Evolutionary conservation across 176 grass and related monocot genomes (phyloP).

Genomic region (Zoysia japonica): DNA sequence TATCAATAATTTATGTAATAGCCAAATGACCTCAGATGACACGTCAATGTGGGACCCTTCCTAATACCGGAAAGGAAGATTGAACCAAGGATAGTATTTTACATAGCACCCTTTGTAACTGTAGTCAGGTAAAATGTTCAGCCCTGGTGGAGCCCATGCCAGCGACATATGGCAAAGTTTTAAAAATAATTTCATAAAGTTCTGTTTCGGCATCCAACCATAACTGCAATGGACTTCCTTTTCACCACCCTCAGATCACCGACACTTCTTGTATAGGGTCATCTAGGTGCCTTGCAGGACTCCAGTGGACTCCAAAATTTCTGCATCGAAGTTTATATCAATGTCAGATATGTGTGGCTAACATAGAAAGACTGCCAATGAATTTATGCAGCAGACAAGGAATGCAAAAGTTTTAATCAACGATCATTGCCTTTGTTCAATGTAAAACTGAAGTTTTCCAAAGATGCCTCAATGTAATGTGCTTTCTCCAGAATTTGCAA

Average conservation of each 20-base stretch:
- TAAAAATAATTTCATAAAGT: neutral
- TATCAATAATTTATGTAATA: slow-evolving; percentile 4
- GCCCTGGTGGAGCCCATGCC: neutral
- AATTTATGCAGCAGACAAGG: neutral
- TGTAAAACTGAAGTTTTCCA: slow-evolving; percentile 26
- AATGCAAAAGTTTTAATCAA: neutral
- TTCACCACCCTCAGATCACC: neutral
- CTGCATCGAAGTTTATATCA: slow-evolving; percentile 29
- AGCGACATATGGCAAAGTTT: neutral
- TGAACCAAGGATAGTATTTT: neutral
- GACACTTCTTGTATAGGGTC: neutral
- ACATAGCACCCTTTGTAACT: neutral
- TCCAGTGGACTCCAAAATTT: neutral
- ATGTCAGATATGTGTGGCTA: slow-evolving; percentile 6
- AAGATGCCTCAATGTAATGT: slow-evolving; percentile 43
- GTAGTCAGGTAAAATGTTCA: slow-evolving; percentile 29
- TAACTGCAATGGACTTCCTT: neutral
- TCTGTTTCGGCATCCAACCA: slow-evolving; percentile 4
- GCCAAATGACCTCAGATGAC: slow-evolving; percentile 23
- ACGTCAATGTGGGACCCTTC: slow-evolving; percentile 13
- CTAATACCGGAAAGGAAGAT: neutral
- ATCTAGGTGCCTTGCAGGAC: slow-evolving; percentile 9
- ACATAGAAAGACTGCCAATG: neutral
- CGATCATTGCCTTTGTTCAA: slow-evolving; percentile 33
- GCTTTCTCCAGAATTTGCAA: slow-evolving; percentile 35